Base-by-base conservation (phyloP, 768 basidiomycete genomes). In the Leccinum boreale region DNA sequence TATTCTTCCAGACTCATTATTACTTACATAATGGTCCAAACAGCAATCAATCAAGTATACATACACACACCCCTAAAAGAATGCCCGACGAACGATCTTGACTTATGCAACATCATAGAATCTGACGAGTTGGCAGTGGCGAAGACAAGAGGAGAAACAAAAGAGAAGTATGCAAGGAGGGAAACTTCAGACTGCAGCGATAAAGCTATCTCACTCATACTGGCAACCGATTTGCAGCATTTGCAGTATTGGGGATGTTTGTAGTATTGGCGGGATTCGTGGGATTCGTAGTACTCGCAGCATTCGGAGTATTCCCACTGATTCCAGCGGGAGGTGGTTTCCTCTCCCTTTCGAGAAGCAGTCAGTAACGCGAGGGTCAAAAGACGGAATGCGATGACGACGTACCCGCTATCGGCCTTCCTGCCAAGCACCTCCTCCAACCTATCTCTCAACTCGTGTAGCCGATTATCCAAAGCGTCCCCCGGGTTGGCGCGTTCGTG, bases 361-460 rank as follows among this genome's bases (percentile, higher is more conserved):
- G 2, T 62, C 11, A 62, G 59, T 49, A 23, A 54, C 14, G 15
- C 5, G 29, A n/a, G 2, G 19, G 15, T 5, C 10, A 11, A 19
- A 44, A 19, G 9, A 19, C 17, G 5, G 42, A 44, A 21, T 15
- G 36, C 3, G 17, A 49, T 5, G 1, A 24, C 6, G 11, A 60
- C 71, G 19, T 61, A 73, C 70, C 62, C 65, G 4, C 54, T 42
- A 9, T 69, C 67, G 5, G 52, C 39, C 6, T 70, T 69, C n/a
- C 66, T 67, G 1, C 31, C 31, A 33, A 74, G 62, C 1, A 69
- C 46, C 9, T 69, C 66, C 52, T 74, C 72, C 11, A 75, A 67
- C 12, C 62, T 59, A 52, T 59, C 47, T 62, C 73, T 61, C 35
- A 68, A 14, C 0, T 56, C 14, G 0, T 52, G 46, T n/a, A 73